Base-by-base conservation (phyloP, 768 basidiomycete genomes). In the Macrolepiota fuliginosa region DNA sequence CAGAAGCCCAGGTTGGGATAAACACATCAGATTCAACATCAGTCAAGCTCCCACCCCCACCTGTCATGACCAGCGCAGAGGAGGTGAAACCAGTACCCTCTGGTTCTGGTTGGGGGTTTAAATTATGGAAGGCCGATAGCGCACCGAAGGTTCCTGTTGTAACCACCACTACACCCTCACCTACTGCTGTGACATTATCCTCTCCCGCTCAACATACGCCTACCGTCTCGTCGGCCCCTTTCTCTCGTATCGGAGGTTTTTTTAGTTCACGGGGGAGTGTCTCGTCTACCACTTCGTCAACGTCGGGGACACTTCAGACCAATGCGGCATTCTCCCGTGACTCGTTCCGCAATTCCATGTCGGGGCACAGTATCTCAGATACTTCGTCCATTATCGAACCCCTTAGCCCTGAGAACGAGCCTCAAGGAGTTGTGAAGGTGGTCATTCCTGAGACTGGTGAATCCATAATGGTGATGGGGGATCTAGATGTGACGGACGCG, bases 231-330 rank as follows among this genome's bases (percentile, higher is more conserved):
- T 32, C 29, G 15, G 77, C 80, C 17, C 85, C 84, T 0, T 74
- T 87, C n/a, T 73, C 85, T 36, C 81, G 81, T 67, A 67, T 92
- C 47, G 88, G 89, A 3, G 87, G 86, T 9, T 85, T 92, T 71
- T 92, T 92, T 69, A 76, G 81, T 59, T 78, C 86, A 29, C 77
- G 87, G 62, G 74, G 74, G 22, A 87, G 83, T 67, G 72, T 81
- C 42, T 81, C 86, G 17, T 86, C 85, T 13, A 73, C 73, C 22
- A 53, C 61, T 54, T 65, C 65, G 40, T 64, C 70, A 52, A 61
- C 19, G 37, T 60, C 65, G 36, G 62, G 40, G 29, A 45, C 58
- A 58, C 15, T 62, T n/a, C 61, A 62, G 63, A 69, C 72, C 59
- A 66, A 79, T 53, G 66, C 72, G 57, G 56, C 59, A 19, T 11